phyloP scores from a whole-genome alignment of 1,139 yeast species.

The Candida dubliniensis region DNA sequence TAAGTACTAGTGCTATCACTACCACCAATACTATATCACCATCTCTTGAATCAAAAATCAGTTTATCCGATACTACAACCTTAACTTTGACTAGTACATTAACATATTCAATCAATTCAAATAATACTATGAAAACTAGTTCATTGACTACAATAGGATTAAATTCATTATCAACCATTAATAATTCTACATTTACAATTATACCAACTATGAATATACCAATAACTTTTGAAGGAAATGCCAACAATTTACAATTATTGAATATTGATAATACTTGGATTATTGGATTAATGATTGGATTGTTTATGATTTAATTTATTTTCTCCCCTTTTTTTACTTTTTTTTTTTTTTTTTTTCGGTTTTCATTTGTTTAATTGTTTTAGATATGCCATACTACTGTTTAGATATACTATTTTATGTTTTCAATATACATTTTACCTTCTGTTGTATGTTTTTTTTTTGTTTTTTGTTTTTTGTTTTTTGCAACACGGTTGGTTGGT shows the following conservation, averaged over 20 bases:
- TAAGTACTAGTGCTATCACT: background rate
- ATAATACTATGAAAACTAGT: background rate
- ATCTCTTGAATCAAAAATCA: background rate
- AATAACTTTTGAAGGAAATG: slow-evolving; percentile 2
- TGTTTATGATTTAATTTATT: too few species aligned
- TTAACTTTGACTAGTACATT: slow-evolving; percentile 4
- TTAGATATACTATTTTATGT: too few species aligned
- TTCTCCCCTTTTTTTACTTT: too few species aligned
- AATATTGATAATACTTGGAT: too few species aligned
- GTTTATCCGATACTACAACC: slow-evolving; percentile 3
- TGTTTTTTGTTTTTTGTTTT: too few species aligned
- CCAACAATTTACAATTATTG: background rate
- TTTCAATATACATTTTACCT: too few species aligned
- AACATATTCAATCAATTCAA: background rate
- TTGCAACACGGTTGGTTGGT: too few species aligned
- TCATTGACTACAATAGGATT: slow-evolving; percentile 1
- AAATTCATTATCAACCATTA: background rate
- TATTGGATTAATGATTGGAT: too few species aligned
- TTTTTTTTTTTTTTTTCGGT: too few species aligned
- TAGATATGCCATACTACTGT: too few species aligned
- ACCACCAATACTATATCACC: background rate
- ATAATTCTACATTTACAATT: background rate
- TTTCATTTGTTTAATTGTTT: too few species aligned
- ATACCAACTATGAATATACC: background rate
- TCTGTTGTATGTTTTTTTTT: too few species aligned